phyloP scores from a whole-genome alignment of 306 rosid genomes.

The Cucurbita ficifolia region DNA sequence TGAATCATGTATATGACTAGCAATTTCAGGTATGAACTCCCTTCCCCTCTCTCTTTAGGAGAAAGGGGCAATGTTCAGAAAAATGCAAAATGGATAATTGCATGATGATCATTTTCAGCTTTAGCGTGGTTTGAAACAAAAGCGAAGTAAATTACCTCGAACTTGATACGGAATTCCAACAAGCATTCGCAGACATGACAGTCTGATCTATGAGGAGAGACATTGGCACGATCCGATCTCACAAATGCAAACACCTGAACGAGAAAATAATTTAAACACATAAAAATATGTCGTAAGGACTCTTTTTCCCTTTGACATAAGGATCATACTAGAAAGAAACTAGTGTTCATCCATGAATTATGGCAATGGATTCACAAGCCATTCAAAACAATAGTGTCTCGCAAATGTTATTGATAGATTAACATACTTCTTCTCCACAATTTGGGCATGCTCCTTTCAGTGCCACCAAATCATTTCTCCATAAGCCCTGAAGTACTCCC shows the following conservation, averaged over 20 bases:
- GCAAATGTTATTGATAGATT: not conserved
- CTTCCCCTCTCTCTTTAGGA: not conserved
- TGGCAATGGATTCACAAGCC: not conserved
- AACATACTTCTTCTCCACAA: conserved; percentile 82
- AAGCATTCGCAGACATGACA: conserved; percentile 78
- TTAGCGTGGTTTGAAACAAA: not conserved
- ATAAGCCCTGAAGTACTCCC: conserved; percentile 67
- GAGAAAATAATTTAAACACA: not conserved
- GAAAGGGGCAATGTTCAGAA: not conserved
- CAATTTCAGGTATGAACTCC: not conserved
- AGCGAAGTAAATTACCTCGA: conserved; percentile 42
- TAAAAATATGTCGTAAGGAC: not conserved
- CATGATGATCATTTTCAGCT: not conserved
- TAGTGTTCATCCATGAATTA: not conserved
- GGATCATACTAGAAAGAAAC: not conserved
- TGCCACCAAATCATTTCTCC: conserved; percentile 74
- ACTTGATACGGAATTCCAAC: conserved; percentile 64
- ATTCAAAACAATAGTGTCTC: not conserved
- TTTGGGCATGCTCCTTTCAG: conserved; percentile 81
- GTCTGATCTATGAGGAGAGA: conserved; percentile 73
- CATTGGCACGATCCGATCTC: conserved; percentile 30
- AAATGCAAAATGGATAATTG: not conserved
- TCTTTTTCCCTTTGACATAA: not conserved
- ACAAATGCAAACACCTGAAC: conserved; percentile 92
- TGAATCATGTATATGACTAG: not conserved